Evolutionary conservation across 2,329 filamentous ascomycete genomes (phyloP), one percentile per base, ranked within the genome.

Genomic region (Alternaria conjuncta): DNA sequence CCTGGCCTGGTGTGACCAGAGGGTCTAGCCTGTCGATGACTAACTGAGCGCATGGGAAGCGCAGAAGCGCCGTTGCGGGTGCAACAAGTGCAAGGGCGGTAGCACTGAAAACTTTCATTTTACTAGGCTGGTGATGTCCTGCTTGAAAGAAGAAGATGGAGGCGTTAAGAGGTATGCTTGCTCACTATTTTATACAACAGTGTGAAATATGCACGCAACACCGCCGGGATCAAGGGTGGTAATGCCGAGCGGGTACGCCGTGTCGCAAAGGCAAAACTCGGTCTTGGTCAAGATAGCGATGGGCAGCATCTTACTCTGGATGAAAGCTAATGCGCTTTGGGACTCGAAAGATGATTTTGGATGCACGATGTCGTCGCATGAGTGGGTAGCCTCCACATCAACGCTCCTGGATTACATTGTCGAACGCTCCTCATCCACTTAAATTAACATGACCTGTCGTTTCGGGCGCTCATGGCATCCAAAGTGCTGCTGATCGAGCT

Each of bases 11-110:
- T 6, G 67, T 71, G 18, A 75, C 72, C 45, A 75, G 50, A 6
- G 73, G 73, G 44, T 75, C 73, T 7, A 73, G 50, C 3, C 71
- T 61, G 28, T 75, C 68, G 18, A 70, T 71, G 23, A 72, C 69
- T 9, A 75, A 62, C 47, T 73, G 72, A 13, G 68, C 69, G 55
- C 71, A 75, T 57, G 67, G 68, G 53, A 75, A 75, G 11, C 72
- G 68, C 23, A 75, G 45, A 26, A 74, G 57, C 15, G 73, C 71
- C 44, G 65, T 63, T 15, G 28, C 50, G 7, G 71, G 69, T 56
- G 65, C 70, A 61, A 65, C 51, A 30, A 74, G 66, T 46, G 62
- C 63, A 11, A 71, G 26, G 15, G 63, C 47, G 21, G 61, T 43
- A 23, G 54, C 25, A 28, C 46, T 56, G 15, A 58, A 57, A 45